A percentile compares a stretch with the other conserved stretches of the same genome.
These are phyloP conservation scores for Cutaneotrichosporon spelunceum DNA, from an alignment of 1,284 basidiomycete species.

Conservation along the genomic window DNA sequence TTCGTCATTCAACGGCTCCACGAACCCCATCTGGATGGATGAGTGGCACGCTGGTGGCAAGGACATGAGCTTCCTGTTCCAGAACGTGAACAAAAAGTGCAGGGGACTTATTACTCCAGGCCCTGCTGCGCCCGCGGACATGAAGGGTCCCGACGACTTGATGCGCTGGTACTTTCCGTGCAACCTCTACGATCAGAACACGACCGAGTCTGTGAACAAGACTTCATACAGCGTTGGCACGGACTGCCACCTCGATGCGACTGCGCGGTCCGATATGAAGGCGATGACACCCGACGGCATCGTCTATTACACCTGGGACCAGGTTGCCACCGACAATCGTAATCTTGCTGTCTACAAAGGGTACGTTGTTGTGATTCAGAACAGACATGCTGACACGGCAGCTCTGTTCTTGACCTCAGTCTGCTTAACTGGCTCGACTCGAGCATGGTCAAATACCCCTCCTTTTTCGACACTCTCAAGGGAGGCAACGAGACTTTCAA, in stretches of 20 bases:
- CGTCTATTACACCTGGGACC: slow-evolving; percentile 90
- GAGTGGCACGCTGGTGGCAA: slow-evolving; percentile 74
- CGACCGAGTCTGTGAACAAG: slow-evolving; percentile 62
- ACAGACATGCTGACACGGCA: slow-evolving; percentile 40
- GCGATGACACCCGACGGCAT: slow-evolving; percentile 62
- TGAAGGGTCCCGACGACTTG: slow-evolving; percentile 51
- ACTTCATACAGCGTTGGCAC: slow-evolving; percentile 64
- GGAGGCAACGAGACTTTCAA: slow-evolving; percentile 68
- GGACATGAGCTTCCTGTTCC: slow-evolving; percentile 92
- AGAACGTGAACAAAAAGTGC: slow-evolving; percentile 82
- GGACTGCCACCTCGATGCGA: slow-evolving; percentile 68
- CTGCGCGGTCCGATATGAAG: slow-evolving; percentile 58
- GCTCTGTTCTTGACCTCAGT: slow-evolving; percentile 80
- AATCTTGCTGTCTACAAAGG: slow-evolving; percentile 89
- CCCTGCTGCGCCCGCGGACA: slow-evolving; percentile 60
- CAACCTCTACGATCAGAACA: slow-evolving; percentile 76
- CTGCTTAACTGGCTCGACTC: slow-evolving; percentile 79
- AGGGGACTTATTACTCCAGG: slow-evolving; percentile 66
- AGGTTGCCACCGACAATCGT: slow-evolving; percentile 64
- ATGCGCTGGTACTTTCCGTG: slow-evolving; percentile 90
- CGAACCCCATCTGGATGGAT: slow-evolving; percentile 77
- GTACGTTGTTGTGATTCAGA: slow-evolving; percentile 58
- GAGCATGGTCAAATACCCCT: slow-evolving; percentile 73
- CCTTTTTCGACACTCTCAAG: slow-evolving; percentile 75
- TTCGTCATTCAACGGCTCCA: slow-evolving; percentile 67